Conservation (phyloP, 1,284 basidiomycete species). For the Ganoderma lingzhi region DNA sequence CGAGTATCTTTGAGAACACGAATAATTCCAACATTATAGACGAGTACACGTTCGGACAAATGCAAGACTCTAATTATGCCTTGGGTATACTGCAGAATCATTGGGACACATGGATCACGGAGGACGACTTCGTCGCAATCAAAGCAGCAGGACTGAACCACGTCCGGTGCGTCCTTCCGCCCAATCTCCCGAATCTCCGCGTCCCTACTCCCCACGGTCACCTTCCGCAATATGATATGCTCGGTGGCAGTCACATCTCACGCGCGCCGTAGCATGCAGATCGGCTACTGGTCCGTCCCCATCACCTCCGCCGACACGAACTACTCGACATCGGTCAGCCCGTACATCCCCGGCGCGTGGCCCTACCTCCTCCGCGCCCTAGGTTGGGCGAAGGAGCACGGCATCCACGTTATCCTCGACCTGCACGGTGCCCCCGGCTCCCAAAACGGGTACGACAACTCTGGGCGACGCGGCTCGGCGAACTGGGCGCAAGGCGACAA, state of each 20-base stretch:
- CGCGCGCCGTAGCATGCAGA: slow-evolving; percentile 59
- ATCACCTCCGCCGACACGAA: slow-evolving; percentile 60
- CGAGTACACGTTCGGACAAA: slow-evolving; percentile 73
- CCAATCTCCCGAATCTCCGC: background rate
- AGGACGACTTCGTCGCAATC: slow-evolving; percentile 73
- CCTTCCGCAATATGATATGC: too few species aligned
- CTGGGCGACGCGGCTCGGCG: slow-evolving; percentile 73
- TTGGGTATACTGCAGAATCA: slow-evolving; percentile 60
- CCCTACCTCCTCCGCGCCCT: slow-evolving; percentile 72
- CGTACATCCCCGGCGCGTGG: slow-evolving; percentile 74
- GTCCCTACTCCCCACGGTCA: background rate
- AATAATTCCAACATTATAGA: slow-evolving; percentile 69
- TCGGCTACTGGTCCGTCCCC: slow-evolving; percentile 83
- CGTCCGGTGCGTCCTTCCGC: slow-evolving; percentile 59
- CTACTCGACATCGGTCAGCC: slow-evolving; percentile 56
- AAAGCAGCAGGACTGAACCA: slow-evolving; percentile 79
- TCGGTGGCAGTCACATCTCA: background rate
- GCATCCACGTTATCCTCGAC: slow-evolving; percentile 73
- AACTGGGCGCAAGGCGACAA: slow-evolving; percentile 71
- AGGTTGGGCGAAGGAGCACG: slow-evolving; percentile 67
- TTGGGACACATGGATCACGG: slow-evolving; percentile 80
- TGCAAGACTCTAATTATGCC: slow-evolving; percentile 57
- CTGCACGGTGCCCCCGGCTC: slow-evolving; percentile 76
- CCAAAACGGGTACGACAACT: slow-evolving; percentile 86
- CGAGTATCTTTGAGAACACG: slow-evolving; percentile 72